Percentiles rank a stretch among this genome's conserved stretches.
Conservation (phyloP, 2,329 filamentous ascomycete species). For the Karstenula rhodostoma region DNA sequence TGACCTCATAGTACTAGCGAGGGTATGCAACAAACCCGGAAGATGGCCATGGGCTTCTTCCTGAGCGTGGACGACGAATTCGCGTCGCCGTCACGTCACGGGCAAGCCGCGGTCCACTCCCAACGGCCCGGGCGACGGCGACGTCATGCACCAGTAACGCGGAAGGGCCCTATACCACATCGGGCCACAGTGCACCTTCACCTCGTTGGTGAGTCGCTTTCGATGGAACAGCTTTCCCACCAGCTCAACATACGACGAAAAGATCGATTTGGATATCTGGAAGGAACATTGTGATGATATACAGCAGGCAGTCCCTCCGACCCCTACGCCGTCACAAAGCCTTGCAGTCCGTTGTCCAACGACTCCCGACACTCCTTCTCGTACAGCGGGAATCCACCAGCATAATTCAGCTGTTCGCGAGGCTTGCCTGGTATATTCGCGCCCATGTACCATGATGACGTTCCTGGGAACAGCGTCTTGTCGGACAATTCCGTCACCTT, state of each 20-base stretch:
- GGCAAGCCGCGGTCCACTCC: conserved; percentile 16
- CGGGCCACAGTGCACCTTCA: not conserved
- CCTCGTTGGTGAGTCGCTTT: not conserved
- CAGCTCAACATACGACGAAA: not conserved
- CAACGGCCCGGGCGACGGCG: too few relatives aligned
- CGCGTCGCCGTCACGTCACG: conserved; percentile 14
- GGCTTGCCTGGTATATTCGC: conserved; percentile 57
- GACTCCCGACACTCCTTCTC: conserved; percentile 49
- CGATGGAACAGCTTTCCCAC: not conserved
- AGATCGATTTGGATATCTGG: not conserved
- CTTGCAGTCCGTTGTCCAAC: conserved; percentile 48
- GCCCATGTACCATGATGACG: conserved; percentile 55
- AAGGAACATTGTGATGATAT: not conserved
- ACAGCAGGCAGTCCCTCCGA: not conserved
- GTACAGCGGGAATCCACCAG: conserved; percentile 53
- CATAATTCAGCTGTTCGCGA: conserved; percentile 55
- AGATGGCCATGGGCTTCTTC: conserved; percentile 31
- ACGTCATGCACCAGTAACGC: conserved; percentile 25
- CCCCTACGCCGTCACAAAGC: conserved; percentile 42
- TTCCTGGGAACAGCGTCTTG: conserved; percentile 52
- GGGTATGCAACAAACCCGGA: conserved; percentile 29
- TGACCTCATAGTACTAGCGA: conserved; percentile 58
- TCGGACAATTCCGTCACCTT: conserved; percentile 52
- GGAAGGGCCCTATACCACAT: conserved; percentile 2
- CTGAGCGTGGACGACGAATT: conserved; percentile 8